Conservation (phyloP, 495 filamentous ascomycete species). For the Trichoderma parareesei region DNA sequence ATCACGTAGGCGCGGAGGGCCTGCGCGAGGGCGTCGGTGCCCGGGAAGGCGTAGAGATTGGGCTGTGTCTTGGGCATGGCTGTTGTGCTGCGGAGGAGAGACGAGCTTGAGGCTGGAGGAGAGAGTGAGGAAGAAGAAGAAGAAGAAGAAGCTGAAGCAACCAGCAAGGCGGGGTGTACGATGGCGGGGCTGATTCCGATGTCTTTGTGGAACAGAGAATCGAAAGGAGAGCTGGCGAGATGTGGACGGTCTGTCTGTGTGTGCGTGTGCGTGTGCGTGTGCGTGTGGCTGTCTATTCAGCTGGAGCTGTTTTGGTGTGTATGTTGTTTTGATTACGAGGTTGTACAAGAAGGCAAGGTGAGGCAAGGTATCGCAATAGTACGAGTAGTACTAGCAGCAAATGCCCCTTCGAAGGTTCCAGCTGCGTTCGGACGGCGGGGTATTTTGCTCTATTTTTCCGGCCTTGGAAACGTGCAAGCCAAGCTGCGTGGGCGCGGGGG, state of each 20-base stretch:
- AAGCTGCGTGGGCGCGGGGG: slow-evolving; percentile 5
- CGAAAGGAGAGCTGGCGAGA: background rate
- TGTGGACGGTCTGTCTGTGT: background rate
- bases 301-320: background rate
- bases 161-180: no score
- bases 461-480: background rate
- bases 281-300: background rate
- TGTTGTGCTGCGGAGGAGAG: slow-evolving; percentile 4
- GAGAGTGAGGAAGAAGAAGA: background rate
- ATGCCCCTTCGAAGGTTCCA: background rate
- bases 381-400: no score
- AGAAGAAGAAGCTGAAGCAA: no score
- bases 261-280: background rate
- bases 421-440: background rate
- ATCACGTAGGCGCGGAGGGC: slow-evolving; percentile 76
- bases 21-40: slow-evolving; percentile 57
- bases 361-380: no score
- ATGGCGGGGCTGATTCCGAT: no score
- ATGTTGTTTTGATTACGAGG: background rate
- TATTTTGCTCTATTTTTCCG: slow-evolving; percentile 7
- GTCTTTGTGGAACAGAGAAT: no score
- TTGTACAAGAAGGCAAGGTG: no score
- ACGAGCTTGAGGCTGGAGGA: no score
- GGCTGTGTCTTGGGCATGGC: slow-evolving; percentile 62
- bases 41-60: slow-evolving; percentile 75